Percentiles rank a stretch among this genome's conserved stretches.
Evolutionary conservation across 352 stramenopile species (phyloP).

Genomic region (Phytophthora capsici): DNA sequence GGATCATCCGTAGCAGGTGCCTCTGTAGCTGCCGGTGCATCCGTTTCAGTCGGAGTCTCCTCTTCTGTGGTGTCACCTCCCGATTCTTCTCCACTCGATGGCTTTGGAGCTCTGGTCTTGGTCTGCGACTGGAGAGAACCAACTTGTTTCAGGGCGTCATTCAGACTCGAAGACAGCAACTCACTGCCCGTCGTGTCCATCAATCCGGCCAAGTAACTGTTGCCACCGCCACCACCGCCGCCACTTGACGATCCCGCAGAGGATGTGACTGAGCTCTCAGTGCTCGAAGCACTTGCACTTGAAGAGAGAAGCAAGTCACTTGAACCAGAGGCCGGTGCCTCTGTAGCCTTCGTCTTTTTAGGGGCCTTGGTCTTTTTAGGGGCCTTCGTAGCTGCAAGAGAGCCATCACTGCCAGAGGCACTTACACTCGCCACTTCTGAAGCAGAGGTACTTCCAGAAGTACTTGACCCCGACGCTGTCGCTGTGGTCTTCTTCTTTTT

Average conservation of each 20-base stretch:
- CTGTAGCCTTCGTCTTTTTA: neutral
- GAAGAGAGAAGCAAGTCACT: conserved; percentile 3
- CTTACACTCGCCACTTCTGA: neutral
- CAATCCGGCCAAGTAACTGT: conserved; percentile 2
- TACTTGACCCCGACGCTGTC: neutral
- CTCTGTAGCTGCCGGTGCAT: neutral
- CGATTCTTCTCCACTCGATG: neutral
- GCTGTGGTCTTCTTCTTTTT: conserved; percentile 2
- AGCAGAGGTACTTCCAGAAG: neutral
- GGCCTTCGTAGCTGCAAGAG: neutral
- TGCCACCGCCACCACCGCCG: neutral
- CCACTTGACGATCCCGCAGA: neutral
- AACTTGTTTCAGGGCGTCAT: neutral
- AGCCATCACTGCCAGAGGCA: neutral
- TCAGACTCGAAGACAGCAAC: conserved; percentile 13
- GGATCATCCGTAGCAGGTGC: neutral
- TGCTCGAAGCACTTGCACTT: neutral
- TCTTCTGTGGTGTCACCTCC: neutral
- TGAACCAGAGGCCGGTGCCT: neutral
- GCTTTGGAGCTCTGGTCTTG: neutral
- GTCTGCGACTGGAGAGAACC: neutral
- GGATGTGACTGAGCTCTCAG: neutral
- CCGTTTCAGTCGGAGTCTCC: neutral
- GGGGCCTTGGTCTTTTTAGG: neutral
- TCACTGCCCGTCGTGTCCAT: conserved; percentile 6